Evolutionary conservation across 768 basidiomycete species (phyloP).

Genomic region (Suillus paluster): DNA sequence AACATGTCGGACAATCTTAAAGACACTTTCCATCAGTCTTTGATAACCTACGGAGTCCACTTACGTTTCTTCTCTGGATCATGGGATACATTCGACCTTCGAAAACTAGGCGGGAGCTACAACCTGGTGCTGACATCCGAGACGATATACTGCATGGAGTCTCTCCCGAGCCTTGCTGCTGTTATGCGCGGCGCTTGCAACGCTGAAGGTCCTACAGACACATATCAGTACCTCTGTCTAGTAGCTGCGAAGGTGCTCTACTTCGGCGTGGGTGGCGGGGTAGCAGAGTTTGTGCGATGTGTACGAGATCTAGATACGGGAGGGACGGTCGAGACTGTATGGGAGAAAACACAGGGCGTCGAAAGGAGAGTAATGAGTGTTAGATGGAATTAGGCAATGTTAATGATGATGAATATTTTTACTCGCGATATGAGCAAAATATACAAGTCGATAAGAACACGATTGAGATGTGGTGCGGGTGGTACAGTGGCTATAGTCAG

Average conservation of each 20-base stretch:
- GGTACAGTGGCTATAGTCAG: too few relatives aligned
- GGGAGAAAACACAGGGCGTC: slow-evolving; percentile 71
- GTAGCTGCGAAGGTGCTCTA: slow-evolving; percentile 93
- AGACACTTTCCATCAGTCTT: slow-evolving; percentile 62
- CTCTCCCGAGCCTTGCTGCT: slow-evolving; percentile 61
- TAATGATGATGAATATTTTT: neutral
- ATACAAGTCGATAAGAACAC: neutral
- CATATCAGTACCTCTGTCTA: slow-evolving; percentile 52
- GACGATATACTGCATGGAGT: slow-evolving; percentile 83
- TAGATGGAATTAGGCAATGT: slow-evolving; percentile 45
- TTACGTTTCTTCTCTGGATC: slow-evolving; percentile 83
- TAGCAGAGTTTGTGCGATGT: slow-evolving; percentile 69
- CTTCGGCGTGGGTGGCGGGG: slow-evolving; percentile 93
- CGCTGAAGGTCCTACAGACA: neutral
- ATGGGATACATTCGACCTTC: slow-evolving; percentile 64
- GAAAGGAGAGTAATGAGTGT: slow-evolving; percentile 73
- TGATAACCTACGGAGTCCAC: slow-evolving; percentile 55
- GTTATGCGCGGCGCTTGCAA: slow-evolving; percentile 49
- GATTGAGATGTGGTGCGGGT: too few relatives aligned
- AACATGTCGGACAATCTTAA: slow-evolving; percentile 68
- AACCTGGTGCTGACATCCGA: slow-evolving; percentile 87
- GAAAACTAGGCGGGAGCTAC: slow-evolving; percentile 46
- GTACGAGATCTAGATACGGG: slow-evolving; percentile 44
- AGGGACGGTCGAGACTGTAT: slow-evolving; percentile 60
- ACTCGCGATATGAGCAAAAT: neutral